Conservation (phyloP, 768 basidiomycete genomes). For the Collybia nuda region DNA sequence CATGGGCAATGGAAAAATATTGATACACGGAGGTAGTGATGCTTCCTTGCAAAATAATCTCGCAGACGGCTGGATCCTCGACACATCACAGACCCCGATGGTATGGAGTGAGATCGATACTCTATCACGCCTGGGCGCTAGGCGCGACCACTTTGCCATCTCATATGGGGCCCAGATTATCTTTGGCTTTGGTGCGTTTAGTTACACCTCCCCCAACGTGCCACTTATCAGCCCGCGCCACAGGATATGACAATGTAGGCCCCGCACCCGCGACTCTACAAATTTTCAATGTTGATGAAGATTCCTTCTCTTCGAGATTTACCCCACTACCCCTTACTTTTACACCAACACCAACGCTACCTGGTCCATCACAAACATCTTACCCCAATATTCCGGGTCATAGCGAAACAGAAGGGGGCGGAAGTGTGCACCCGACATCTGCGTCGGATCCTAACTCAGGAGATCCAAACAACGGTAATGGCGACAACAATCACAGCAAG, state of each 20-base stretch:
- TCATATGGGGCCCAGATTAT: slow-evolving; percentile 59
- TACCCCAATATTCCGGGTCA: neutral
- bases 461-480: slow-evolving; percentile 15
- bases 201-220: neutral
- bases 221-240: neutral
- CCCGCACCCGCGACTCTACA: slow-evolving; percentile 57
- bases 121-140: slow-evolving; percentile 56
- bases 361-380: slow-evolving; percentile 30
- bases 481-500: slow-evolving; percentile 11
- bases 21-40: slow-evolving; percentile 82
- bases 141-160: slow-evolving; percentile 77
- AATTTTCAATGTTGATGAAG: slow-evolving; percentile 48
- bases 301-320: slow-evolving; percentile 42
- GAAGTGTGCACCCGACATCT: slow-evolving; percentile 17
- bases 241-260: slow-evolving; percentile 48
- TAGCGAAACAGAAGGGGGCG: slow-evolving; percentile 3
- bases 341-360: slow-evolving; percentile 33
- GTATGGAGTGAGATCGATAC: slow-evolving; percentile 54
- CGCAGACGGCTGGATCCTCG: slow-evolving; percentile 71
- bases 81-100: slow-evolving; percentile 54
- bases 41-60: slow-evolving; percentile 50
- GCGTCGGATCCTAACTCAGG: slow-evolving; percentile 22
- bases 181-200: slow-evolving; percentile 72
- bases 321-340: slow-evolving; percentile 31
- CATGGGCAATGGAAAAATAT: slow-evolving; percentile 50